These are phyloP conservation scores for Xylona heveae DNA, from an alignment of 495 filamentous ascomycete genomes.

Conservation along the genomic window DNA sequence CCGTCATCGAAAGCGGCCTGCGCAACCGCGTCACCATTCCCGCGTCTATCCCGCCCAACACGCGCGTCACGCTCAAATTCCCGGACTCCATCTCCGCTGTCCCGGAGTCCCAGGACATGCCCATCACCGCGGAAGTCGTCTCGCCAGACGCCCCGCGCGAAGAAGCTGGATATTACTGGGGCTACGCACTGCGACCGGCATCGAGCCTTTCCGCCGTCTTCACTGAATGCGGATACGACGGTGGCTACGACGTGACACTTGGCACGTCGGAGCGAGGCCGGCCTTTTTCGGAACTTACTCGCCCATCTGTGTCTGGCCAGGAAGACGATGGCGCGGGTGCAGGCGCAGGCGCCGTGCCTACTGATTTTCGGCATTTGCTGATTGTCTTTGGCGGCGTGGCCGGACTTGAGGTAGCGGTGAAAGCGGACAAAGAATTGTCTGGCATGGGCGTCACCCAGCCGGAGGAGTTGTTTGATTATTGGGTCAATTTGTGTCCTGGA, in stretches of 20 bases:
- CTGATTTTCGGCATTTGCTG: constrained; percentile 40
- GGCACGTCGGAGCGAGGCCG: constrained; percentile 55
- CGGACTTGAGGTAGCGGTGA: constrained; percentile 47
- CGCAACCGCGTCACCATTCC: constrained; percentile 26
- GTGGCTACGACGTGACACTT: constrained; percentile 45
- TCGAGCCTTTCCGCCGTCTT: constrained; percentile 39
- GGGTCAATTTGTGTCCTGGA: constrained; percentile 51
- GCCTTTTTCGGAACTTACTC: constrained; percentile 15
- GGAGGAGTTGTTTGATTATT: constrained; percentile 50
- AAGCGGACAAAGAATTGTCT: constrained; percentile 36
- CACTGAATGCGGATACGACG: constrained; percentile 37
- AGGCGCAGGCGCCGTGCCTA: constrained; percentile 9
- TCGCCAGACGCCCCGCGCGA: constrained; percentile 37
- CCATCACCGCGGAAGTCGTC: constrained; percentile 26
- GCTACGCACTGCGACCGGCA: constrained; percentile 39
- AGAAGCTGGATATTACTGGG: constrained; percentile 58
- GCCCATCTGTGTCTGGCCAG: not conserved
- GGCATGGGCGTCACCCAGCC: constrained; percentile 29
- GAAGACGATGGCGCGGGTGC: constrained; percentile 8
- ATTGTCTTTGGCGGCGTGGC: constrained; percentile 53
- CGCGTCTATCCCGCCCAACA: constrained; percentile 30
- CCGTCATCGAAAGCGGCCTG: constrained; percentile 38
- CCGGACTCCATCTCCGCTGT: constrained; percentile 10
- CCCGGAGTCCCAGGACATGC: constrained; percentile 2
- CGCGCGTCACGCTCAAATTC: constrained; percentile 46